A percentile compares a stretch with the other conserved stretches of the same genome.
Evolutionary conservation across 1,284 basidiomycete genomes (phyloP).

Genomic region (Serendipita sp.): DNA sequence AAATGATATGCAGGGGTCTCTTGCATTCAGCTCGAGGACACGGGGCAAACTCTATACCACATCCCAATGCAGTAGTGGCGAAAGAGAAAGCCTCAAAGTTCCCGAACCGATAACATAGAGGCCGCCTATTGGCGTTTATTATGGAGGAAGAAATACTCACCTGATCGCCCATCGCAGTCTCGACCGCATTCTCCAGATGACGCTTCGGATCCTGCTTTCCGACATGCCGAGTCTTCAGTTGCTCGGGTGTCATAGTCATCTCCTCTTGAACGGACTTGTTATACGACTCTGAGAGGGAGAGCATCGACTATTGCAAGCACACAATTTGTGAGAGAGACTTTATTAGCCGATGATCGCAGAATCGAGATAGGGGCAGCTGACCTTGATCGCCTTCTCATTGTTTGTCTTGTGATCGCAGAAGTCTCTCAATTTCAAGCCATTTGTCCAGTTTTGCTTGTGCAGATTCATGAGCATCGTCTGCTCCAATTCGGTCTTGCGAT

Average conservation of each 20-base stretch:
- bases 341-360: constrained; percentile 6
- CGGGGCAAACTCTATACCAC: background rate
- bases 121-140: background rate
- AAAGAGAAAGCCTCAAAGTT: background rate
- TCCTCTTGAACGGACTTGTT: constrained; percentile 96
- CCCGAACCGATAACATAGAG: background rate
- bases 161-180: constrained; percentile 90
- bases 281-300: constrained; percentile 78
- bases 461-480: constrained; percentile 97
- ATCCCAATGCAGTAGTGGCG: background rate
- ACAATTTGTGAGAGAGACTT: background rate
- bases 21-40: background rate
- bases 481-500: constrained; percentile 92
- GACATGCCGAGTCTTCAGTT: constrained; percentile 90
- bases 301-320: constrained; percentile 58
- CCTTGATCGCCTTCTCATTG: constrained; percentile 88
- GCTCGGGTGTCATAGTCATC: constrained; percentile 76
- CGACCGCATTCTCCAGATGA: constrained; percentile 92
- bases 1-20: background rate
- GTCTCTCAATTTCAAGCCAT: constrained; percentile 80
- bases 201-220: constrained; percentile 97
- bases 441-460: constrained; percentile 96
- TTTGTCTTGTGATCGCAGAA: constrained; percentile 73
- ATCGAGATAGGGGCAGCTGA: constrained; percentile 23
- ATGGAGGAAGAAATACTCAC: background rate